phyloP scores from a whole-genome alignment of 139 green algal species.

The Chlamydomonas sp. region DNA sequence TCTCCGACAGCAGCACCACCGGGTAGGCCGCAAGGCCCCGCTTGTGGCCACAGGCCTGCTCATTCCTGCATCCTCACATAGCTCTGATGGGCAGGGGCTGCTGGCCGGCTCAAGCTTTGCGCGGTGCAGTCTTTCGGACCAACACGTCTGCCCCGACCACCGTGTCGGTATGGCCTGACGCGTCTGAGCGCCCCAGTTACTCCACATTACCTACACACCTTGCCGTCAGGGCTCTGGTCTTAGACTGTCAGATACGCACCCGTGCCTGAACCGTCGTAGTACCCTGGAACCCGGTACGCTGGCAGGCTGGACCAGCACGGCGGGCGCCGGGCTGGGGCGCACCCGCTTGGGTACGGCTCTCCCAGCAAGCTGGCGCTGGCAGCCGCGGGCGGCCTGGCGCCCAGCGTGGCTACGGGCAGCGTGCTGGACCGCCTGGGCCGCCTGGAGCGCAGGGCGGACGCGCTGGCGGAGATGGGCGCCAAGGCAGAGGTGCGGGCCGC shows the following conservation, averaged over 20 bases:
- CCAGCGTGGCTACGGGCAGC: constrained; percentile 26
- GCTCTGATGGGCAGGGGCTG: no score
- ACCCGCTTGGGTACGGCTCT: neutral
- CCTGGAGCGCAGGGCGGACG: constrained; percentile 46
- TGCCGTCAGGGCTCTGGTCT: no score
- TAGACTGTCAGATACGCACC: neutral
- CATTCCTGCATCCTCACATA: no score
- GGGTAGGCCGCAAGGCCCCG: neutral
- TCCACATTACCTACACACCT: neutral
- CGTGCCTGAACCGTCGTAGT: neutral
- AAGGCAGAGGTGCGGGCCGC: constrained; percentile 19
- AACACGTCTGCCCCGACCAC: no score
- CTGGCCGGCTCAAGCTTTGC: no score
- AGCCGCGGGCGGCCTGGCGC: neutral
- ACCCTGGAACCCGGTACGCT: neutral
- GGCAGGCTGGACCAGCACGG: constrained; percentile 20
- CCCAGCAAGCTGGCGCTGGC: constrained; percentile 13
- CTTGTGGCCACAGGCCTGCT: neutral
- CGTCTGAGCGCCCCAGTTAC: neutral
- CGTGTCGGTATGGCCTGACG: neutral
- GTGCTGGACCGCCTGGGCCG: constrained; percentile 34
- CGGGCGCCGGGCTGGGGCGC: neutral
- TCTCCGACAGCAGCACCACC: neutral
- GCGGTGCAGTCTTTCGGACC: no score
- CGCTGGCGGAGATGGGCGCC: constrained; percentile 9